Conservation (phyloP, 331 rosid species). For the Malus hybrid region DNA sequence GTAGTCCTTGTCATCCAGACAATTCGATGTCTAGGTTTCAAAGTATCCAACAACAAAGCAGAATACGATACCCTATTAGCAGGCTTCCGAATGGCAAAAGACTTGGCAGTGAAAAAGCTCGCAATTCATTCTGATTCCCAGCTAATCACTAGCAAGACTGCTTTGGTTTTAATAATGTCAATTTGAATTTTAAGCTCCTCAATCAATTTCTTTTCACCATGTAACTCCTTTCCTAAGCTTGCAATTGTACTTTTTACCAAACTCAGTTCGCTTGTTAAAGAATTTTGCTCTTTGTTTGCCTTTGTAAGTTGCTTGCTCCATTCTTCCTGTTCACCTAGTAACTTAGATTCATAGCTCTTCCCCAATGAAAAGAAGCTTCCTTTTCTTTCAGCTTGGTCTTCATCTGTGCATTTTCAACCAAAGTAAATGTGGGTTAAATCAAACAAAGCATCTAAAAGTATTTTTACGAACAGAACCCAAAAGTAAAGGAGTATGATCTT, state of each 20-base stretch:
- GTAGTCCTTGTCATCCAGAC: no score
- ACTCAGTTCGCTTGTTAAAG: conserved; percentile 45
- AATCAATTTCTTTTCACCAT: conserved; percentile 44
- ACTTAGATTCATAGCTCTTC: conserved; percentile 57
- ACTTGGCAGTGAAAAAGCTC: no score
- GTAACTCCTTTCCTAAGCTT: conserved; percentile 55
- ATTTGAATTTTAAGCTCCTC: conserved; percentile 55
- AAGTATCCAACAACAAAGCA: no score
- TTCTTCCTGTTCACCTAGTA: conserved; percentile 59
- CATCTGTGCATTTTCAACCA: conserved; percentile 47
- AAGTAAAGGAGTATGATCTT: neutral
- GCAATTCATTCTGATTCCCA: no score
- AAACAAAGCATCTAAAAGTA: conserved; percentile 6
- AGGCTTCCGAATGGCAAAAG: no score
- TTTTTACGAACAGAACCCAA: neutral
- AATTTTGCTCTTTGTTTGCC: conserved; percentile 57
- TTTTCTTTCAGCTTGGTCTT: conserved; percentile 57
- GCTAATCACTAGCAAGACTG: no score
- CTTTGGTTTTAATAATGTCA: conserved; percentile 29
- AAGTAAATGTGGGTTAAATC: conserved; percentile 6
- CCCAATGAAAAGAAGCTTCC: conserved; percentile 50
- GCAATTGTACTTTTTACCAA: conserved; percentile 42
- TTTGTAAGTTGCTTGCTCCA: conserved; percentile 45
- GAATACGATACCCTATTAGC: no score
- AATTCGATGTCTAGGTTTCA: no score